Evolutionary conservation across 2,329 filamentous ascomycete species (phyloP).

Genomic region (Juglanconis sp.): DNA sequence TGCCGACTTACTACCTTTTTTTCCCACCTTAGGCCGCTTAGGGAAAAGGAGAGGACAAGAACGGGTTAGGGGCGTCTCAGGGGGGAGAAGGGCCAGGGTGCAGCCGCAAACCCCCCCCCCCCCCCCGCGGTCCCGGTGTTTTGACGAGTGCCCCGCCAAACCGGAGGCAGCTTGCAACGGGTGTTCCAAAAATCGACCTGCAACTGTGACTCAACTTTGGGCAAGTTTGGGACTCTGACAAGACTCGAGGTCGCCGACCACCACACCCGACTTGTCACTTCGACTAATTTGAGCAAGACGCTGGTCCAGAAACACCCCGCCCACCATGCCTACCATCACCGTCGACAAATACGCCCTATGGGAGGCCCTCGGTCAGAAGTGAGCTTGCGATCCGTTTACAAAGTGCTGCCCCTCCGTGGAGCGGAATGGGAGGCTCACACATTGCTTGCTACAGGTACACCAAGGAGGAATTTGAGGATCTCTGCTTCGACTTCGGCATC

Average conservation of each 20-base stretch:
- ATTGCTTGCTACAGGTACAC: constrained; percentile 60
- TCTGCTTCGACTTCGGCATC: constrained; percentile 98
- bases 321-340: constrained; percentile 87
- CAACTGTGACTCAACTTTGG: constrained; percentile 13
- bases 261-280: neutral
- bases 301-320: constrained; percentile 1
- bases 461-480: constrained; percentile 89
- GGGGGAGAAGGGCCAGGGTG: neutral
- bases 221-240: constrained; percentile 3
- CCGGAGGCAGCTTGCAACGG: neutral
- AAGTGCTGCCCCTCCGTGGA: neutral
- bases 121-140: neutral
- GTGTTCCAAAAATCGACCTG: constrained; percentile 13
- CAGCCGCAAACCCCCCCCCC: neutral
- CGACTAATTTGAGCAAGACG: neutral
- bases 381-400: constrained; percentile 31
- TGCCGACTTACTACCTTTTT: no score
- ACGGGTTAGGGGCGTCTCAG: neutral
- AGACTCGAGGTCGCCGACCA: neutral
- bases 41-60: no score
- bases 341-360: constrained; percentile 96
- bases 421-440: constrained; percentile 20
- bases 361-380: constrained; percentile 87
- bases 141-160: constrained; percentile 2
- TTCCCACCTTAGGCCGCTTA: no score